Evolutionary conservation across 495 filamentous ascomycete genomes (phyloP), one percentile per base, ranked within the genome.

Genomic region (Filosporella fistucella): DNA sequence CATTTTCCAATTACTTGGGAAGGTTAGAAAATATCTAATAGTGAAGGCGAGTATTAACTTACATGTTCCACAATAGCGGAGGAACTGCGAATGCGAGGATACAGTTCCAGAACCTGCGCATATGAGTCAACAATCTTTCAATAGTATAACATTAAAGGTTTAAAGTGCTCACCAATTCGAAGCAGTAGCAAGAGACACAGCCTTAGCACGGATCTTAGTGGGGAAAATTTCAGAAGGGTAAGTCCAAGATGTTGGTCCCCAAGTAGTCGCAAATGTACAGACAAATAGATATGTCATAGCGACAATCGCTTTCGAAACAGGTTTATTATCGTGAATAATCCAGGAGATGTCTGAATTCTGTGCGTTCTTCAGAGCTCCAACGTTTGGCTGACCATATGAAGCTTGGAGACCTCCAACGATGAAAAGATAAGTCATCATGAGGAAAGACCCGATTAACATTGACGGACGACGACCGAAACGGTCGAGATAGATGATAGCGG

Each of bases 151-250:
- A n/a, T n/a, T n/a, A n/a, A n/a, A n/a, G n/a, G n/a, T n/a, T n/a
- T n/a, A n/a, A n/a, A n/a, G n/a, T n/a, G n/a, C n/a, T n/a, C n/a
- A n/a, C 82, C 82, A 86, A 56, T 86, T 85, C 3, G 74, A 72
- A 0, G 81, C 79, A 0, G 82, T 85, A 0, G 82, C 67, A 22
- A 86, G 62, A 0, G 78, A 77, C 13, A 84, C 81, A 32, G 80
- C 83, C 49, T 82, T 83, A 24, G 81, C 81, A 45, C 82, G 77
- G 41, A 85, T 73, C 58, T 80, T 80, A 47, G 74, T 63, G 0
- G 83, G 82, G 57, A 78, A 85, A 47, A 86, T 81, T 54, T 86
- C 82, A 10, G 77, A 74, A 0, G 81, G 80, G 59, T 84, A 84
- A 3, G 77, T 75, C 82, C 82, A 86, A 18, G 73, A 72, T 18